Evolutionary conservation across 1,284 basidiomycete species (phyloP).

Genomic region (Fistulina hepatica): DNA sequence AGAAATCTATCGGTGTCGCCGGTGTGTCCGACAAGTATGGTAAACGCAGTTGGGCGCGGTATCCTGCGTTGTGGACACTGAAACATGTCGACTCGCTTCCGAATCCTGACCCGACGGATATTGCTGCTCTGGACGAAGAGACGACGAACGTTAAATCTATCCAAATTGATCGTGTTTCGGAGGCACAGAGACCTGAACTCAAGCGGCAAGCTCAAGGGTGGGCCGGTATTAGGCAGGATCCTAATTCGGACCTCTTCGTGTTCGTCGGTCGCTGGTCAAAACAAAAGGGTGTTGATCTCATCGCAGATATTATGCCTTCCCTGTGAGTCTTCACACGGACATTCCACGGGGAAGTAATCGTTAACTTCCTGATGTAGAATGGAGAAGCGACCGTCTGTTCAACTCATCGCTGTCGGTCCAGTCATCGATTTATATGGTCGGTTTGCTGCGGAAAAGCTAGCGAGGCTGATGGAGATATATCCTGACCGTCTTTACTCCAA

Average conservation of each 20-base stretch:
- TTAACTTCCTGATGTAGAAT: constrained; percentile 34
- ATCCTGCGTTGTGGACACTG: constrained; percentile 88
- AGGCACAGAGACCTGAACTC: constrained; percentile 76
- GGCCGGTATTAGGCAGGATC: constrained; percentile 85
- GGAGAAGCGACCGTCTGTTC: constrained; percentile 78
- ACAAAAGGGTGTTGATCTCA: constrained; percentile 91
- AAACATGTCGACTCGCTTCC: constrained; percentile 91
- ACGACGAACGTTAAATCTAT: constrained; percentile 65
- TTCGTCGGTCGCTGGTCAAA: constrained; percentile 96
- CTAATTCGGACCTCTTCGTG: constrained; percentile 81
- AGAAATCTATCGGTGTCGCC: constrained; percentile 85
- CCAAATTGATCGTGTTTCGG: constrained; percentile 69
- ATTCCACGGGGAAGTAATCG: constrained; percentile 3
- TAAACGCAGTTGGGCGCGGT: constrained; percentile 90
- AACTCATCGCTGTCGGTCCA: constrained; percentile 81
- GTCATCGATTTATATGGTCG: constrained; percentile 91
- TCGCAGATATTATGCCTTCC: constrained; percentile 86
- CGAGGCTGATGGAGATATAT: constrained; percentile 87
- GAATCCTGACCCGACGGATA: constrained; percentile 89
- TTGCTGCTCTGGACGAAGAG: constrained; percentile 78
- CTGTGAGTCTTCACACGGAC: constrained; percentile 45
- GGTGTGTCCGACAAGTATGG: constrained; percentile 95
- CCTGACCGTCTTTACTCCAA: constrained; percentile 89
- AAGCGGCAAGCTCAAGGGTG: constrained; percentile 91
- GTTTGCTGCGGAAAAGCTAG: constrained; percentile 87